Conservation (phyloP, 169 alveolate species). For the Eimeria necatrix region DNA sequence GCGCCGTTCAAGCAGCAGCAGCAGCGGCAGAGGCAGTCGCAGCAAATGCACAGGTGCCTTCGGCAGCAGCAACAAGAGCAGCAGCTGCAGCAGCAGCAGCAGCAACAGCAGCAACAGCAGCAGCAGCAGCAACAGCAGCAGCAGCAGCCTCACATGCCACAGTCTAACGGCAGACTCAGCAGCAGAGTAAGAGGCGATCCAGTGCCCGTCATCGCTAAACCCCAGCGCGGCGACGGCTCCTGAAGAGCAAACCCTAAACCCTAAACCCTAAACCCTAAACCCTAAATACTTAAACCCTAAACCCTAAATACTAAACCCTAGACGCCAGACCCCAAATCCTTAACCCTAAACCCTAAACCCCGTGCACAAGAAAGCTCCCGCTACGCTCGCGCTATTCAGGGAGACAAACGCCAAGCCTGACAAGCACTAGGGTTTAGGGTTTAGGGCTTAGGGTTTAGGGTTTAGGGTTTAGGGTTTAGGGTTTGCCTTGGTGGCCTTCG, state of each 20-base stretch:
- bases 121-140: neutral
- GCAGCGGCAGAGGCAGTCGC: neutral
- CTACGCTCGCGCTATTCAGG: too few relatives aligned
- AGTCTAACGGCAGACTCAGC: slow-evolving; percentile 80
- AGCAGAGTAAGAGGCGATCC: slow-evolving; percentile 83
- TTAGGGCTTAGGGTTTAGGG: slow-evolving; percentile 8
- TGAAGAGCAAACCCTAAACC: slow-evolving; percentile 20
- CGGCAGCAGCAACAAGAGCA: neutral
- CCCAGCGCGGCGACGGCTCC: slow-evolving; percentile 79
- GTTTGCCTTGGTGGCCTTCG: slow-evolving; percentile 84
- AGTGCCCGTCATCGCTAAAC: slow-evolving; percentile 82
- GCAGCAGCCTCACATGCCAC: slow-evolving; percentile 77
- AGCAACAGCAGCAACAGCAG: neutral
- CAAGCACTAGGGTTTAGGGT: neutral
- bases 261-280: too few relatives aligned
- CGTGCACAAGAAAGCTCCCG: neutral
- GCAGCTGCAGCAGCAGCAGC: neutral
- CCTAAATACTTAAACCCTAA: too few relatives aligned
- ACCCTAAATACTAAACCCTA: too few relatives aligned
- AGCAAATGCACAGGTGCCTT: neutral
- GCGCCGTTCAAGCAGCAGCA: neutral
- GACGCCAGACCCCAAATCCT: too few relatives aligned
- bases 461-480: neutral
- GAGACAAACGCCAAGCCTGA: neutral
- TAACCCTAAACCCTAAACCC: neutral